Evolutionary conservation across 2,329 filamentous ascomycete species (phyloP), one percentile per base, ranked within the genome.

Genomic region (Leptographium wingfieldii): DNA sequence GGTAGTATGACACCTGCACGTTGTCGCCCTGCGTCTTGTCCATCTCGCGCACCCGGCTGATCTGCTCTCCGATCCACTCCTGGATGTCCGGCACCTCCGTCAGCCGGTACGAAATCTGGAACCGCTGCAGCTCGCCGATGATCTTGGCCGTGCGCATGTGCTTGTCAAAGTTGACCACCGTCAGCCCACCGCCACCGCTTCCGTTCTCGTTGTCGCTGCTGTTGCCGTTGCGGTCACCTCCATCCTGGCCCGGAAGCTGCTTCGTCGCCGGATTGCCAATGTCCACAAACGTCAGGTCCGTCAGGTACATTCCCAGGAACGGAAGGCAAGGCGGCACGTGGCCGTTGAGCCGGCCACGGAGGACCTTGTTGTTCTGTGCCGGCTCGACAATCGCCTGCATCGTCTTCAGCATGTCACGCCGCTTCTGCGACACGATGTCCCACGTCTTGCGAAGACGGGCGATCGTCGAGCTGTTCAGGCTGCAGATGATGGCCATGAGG

Each of bases 81-180:
- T 97, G 92, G 70, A 99, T 80, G 67, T 97, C 92, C 0, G 88
- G 84, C 4, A 97, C 78, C 68, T 94, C 87, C 1, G 81, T 81
- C 22, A 99, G 80, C 7, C 87, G 83, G 71, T 97, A 97, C 0
- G 92, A 90, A 25, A 96, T 89, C 73, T 99, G 94, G 76, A 97
- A 97, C 22, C 92, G 86, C 71, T 99, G 94, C 9, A 99, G 81
- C 67, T 97, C 92, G 64, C 90, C 89, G 67, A 99, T 95, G 69
- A 97, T 95, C 73, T 92, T 94, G 54, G 92, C 92, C 3, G 92
- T 97, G 66, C 91, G 90, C 67, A 85, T 88, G 71, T 97, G 91
- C 75, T 97, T 97, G 77, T 97, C 92, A 68, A 96, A 97, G 74
- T 99, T 99, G 78, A 99, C 90, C 38, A 97, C 89, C 0, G 85